Conservation (phyloP, 768 basidiomycete species). For the Trichaptum fuscoviolaceum region DNA sequence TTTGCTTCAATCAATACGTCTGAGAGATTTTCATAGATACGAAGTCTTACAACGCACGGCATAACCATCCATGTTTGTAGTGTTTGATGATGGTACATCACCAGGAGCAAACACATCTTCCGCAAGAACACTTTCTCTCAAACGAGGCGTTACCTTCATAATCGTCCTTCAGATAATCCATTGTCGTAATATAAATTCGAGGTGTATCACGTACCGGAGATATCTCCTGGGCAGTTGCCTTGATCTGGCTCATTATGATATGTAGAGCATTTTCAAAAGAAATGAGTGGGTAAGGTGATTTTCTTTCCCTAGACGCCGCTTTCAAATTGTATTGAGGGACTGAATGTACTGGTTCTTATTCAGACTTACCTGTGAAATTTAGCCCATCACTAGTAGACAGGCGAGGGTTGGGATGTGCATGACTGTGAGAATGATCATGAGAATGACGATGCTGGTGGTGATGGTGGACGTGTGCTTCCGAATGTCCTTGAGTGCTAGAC, state of each 20-base stretch:
- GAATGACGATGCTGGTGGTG: conserved; percentile 32
- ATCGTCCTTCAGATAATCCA: background rate
- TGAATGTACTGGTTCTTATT: background rate
- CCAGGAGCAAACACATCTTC: conserved; percentile 65
- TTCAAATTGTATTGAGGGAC: conserved; percentile 3
- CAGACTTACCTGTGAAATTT: conserved; percentile 51
- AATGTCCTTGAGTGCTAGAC: background rate
- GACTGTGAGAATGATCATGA: conserved; percentile 26
- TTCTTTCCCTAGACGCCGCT: conserved; percentile 69
- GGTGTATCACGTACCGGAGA: conserved; percentile 35
- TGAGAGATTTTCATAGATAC: background rate
- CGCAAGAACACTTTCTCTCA: conserved; percentile 70
- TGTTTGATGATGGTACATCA: conserved; percentile 56
- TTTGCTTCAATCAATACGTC: background rate
- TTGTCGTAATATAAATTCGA: background rate
- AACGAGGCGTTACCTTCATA: conserved; percentile 46
- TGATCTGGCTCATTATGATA: conserved; percentile 45
- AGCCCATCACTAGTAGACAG: conserved; percentile 66
- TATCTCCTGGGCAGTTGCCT: conserved; percentile 33
- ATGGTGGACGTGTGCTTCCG: conserved; percentile 14
- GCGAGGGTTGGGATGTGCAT: conserved; percentile 46
- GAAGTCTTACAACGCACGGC: conserved; percentile 58
- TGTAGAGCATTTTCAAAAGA: conserved; percentile 60
- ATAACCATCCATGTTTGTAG: conserved; percentile 88
- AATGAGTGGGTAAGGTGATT: conserved; percentile 74